Base-by-base conservation (phyloP, 306 rosid species). In the Oemleria cerasiformis region DNA sequence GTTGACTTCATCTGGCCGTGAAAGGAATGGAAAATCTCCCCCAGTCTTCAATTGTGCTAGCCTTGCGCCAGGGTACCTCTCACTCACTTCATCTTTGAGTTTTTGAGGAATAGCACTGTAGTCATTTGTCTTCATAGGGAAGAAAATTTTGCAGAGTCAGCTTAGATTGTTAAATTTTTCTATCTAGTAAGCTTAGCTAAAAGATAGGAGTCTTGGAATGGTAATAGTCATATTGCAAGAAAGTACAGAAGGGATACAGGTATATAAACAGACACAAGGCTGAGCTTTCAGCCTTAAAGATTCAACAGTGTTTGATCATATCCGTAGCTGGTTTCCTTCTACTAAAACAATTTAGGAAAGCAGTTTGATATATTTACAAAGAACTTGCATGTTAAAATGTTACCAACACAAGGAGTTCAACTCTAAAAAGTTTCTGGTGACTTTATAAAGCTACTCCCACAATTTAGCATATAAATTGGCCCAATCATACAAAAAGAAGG, bases 1-100 rank as follows among this genome's bases (percentile, higher is more conserved):
- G 88, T 94, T 94, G 76, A 94, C 97, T 89, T 94, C 99, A 82
- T 94, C 99, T 3, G 99, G 95, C 36, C 99, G 97, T 3, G 99
- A 91, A 74, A 94, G 99, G 80, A 94, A 94, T 23, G 99, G 99
- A 78, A 94, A 94, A 82, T 94, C 99, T 39, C 97, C 97, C 49
- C 99, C 99, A 11, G 81, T 80, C 86, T 94, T 94, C 84, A 94
- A 78, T 68, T 75, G 82, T 39, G 97, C 99, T 25, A 87, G 85
- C 79, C 99, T 89, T 73, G 99, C 99, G 67, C 61, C 99, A 0
- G 96, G 86, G 53, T 94, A 94, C 77, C 95, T 89, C 80, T 94
- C 99, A 60, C 90, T 75, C 78, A 94, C 69, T 82, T 91, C 90
- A 80, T 94, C 99, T 79, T 88, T 94, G 48, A 94, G 95, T 82